phyloP scores from a whole-genome alignment of 2,329 filamentous ascomycete species.

The Diaporthe velutina region DNA sequence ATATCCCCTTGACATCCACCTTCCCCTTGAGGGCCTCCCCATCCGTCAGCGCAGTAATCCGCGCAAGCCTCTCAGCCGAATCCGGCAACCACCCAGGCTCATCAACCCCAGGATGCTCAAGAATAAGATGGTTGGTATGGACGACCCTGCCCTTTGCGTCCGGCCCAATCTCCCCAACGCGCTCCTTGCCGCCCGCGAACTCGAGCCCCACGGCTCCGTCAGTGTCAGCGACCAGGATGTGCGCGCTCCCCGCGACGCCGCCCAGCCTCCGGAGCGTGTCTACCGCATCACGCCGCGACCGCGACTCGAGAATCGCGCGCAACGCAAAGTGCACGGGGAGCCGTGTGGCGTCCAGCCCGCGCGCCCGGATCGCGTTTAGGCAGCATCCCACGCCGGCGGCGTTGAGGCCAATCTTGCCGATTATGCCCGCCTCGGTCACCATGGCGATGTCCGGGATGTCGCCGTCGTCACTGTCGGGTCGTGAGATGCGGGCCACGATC shows the following conservation, averaged over 20 bases:
- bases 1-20: not conserved
- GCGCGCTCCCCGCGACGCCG: constrained; percentile 35
- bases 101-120: constrained; percentile 32
- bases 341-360: constrained; percentile 63
- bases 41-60: constrained; percentile 13
- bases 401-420: constrained; percentile 78
- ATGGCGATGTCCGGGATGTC: constrained; percentile 32
- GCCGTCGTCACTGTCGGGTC: not conserved
- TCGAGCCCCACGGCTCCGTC: constrained; percentile 31
- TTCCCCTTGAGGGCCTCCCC: not conserved
- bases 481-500: constrained; percentile 44
- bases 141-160: not conserved
- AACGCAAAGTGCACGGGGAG: constrained; percentile 74
- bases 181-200: constrained; percentile 28
- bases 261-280: not conserved
- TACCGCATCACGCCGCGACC: constrained; percentile 44
- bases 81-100: constrained; percentile 34
- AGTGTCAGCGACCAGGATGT: constrained; percentile 38
- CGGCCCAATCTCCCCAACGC: constrained; percentile 13
- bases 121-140: constrained; percentile 36
- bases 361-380: constrained; percentile 72
- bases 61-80: constrained; percentile 7
- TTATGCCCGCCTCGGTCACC: constrained; percentile 68
- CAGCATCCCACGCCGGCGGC: constrained; percentile 67
- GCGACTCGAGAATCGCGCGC: constrained; percentile 65